Base-by-base conservation (phyloP, 2,329 filamentous ascomycete species). In the Epicoccum sorghinum region DNA sequence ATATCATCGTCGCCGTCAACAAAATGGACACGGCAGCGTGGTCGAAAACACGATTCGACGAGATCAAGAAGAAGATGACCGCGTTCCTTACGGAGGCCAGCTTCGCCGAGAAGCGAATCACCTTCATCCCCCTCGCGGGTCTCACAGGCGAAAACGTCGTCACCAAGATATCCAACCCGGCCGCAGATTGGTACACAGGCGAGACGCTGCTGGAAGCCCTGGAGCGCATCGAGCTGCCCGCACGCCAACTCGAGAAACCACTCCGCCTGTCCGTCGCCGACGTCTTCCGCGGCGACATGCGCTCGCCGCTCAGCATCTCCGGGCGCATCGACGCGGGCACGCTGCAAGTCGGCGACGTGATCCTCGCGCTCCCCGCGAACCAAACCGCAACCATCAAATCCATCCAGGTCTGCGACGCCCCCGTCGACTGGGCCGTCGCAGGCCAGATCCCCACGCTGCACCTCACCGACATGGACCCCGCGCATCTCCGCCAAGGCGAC, bases 21-120 rank as follows among this genome's bases (percentile, higher is more conserved):
- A 99, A 99, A 75, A 88, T 99, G 66, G 95, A 99, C 72, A 88
- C 87, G 13, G 87, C 93, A 6, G 79, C 81, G 5, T 99, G 96
- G 96, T 90, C 88, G 2, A 80, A 90, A 72, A 87, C 86, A 4
- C 85, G 91, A 2, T 99, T 96, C 64, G 83, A 91, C 23, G 89
- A 96, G 66, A 97, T 99, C 52, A 83, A 85, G 38, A 85, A 91
- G 58, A 91, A 96, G 66, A 87, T 96, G 60, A 86, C 85, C 0
- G 88, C 90, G 0, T 97, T 99, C 72, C 79, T 99, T 56, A 86
- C 84, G 0, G 86, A 88, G 0, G 90, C 93, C 0, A 91, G 91
- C 1, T 99, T 98, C 68, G 85, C 89, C 52, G 71, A 83, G 4
- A 93, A 91, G 73, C 90, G 95, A 60, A 83, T 97, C 49, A 86